These are phyloP conservation scores for Chalara sp. DNA, from an alignment of 2,329 filamentous ascomycete genomes.

Conservation along the genomic window DNA sequence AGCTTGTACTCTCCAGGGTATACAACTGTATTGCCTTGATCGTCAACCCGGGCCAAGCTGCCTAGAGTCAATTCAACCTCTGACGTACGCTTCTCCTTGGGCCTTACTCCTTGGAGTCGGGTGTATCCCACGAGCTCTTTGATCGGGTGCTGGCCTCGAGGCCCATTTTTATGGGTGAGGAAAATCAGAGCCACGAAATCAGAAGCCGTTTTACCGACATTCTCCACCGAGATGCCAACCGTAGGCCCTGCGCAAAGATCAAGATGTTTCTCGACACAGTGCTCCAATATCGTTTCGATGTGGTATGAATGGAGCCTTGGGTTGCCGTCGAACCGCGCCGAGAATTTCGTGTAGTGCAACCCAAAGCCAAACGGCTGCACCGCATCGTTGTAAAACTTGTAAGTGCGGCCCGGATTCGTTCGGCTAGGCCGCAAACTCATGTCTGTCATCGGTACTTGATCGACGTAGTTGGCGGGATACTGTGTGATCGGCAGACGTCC, in stretches of 20 bases:
- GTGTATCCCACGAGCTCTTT: slow-evolving; percentile 46
- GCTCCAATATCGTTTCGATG: no score
- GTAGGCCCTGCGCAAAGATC: no score
- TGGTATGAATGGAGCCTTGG: no score
- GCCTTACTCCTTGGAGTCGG: slow-evolving; percentile 22
- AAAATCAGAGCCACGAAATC: no score
- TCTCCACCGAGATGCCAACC: no score
- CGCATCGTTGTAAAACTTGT: slow-evolving; percentile 56
- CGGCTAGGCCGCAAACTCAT: slow-evolving; percentile 44
- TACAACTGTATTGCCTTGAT: slow-evolving; percentile 41
- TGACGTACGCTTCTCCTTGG: slow-evolving; percentile 26
- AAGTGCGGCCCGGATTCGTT: slow-evolving; percentile 40
- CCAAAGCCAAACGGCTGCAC: no score
- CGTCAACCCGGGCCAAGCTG: slow-evolving; percentile 41
- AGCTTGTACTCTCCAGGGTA: slow-evolving; percentile 48
- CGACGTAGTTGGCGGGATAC: slow-evolving; percentile 47
- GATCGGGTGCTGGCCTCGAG: slow-evolving; percentile 41
- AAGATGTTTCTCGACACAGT: no score
- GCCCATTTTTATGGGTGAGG: slow-evolving; percentile 41
- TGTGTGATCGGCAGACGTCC: slow-evolving; percentile 48
- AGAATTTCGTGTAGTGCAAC: no score
- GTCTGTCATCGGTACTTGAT: slow-evolving; percentile 46
- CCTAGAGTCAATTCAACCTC: slow-evolving; percentile 39
- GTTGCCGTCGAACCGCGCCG: no score
- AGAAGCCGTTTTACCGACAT: no score